phyloP scores from a whole-genome alignment of 2,329 filamentous ascomycete species.

The Aspergillus sp. region DNA sequence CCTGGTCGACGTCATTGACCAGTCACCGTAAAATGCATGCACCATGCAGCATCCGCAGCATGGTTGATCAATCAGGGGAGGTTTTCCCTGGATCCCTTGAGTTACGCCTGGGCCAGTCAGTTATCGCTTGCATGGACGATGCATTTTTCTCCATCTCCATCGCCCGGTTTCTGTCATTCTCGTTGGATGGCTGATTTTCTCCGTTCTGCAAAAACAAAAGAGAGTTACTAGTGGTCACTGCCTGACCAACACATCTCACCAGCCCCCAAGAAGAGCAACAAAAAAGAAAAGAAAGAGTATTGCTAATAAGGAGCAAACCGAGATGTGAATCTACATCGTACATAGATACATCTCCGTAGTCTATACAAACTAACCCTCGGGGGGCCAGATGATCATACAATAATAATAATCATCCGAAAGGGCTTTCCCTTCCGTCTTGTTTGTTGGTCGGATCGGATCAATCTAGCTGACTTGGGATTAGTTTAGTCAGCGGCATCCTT shows the following conservation, averaged over 20 bases:
- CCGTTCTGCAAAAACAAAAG: slow-evolving; percentile 1
- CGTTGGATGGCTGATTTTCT: slow-evolving; percentile 8
- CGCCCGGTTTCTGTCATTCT: neutral
- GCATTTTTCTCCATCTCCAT: neutral
- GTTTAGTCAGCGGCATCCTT: slow-evolving; percentile 14
- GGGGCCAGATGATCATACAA: too few relatives aligned
- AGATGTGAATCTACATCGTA: neutral
- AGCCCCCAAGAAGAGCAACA: neutral
- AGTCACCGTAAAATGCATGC: neutral
- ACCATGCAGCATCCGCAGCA: neutral
- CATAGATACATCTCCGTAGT: neutral
- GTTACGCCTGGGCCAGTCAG: neutral
- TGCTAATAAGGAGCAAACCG: too few relatives aligned
- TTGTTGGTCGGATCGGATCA: neutral
- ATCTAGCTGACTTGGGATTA: neutral
- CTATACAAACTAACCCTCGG: neutral
- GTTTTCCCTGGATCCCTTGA: neutral
- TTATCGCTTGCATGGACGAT: slow-evolving; percentile 7
- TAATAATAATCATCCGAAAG: too few relatives aligned
- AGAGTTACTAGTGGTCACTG: neutral
- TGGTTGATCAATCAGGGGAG: slow-evolving; percentile 9
- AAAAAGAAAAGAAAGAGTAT: neutral
- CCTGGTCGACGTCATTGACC: slow-evolving; percentile 6
- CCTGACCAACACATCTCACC: neutral
- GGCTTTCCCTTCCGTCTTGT: too few relatives aligned